Conservation (phyloP, 2,329 filamentous ascomycete species). For the Cercospora sp. region DNA sequence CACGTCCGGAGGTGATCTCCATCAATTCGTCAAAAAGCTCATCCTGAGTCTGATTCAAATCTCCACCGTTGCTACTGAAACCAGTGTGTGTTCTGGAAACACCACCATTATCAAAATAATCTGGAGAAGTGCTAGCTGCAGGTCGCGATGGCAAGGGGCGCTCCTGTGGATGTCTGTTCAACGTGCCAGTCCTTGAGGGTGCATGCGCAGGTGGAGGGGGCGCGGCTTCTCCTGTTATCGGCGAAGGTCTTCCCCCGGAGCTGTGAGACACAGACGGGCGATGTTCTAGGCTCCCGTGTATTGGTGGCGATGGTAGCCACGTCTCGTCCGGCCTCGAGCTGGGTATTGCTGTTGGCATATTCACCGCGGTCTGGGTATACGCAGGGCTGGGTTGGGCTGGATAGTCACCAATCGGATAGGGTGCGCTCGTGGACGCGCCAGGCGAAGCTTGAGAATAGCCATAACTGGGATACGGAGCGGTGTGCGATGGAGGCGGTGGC, state of each 20-base stretch:
- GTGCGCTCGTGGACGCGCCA: constrained; percentile 22
- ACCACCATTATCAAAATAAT: constrained; percentile 41
- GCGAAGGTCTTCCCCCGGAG: constrained; percentile 23
- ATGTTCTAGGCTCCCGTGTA: constrained; percentile 25
- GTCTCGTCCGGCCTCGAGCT: constrained; percentile 21
- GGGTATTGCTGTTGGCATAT: constrained; percentile 17
- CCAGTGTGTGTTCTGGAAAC: constrained; percentile 25
- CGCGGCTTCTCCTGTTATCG: constrained; percentile 49
- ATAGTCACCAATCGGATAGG: constrained; percentile 31
- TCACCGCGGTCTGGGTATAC: constrained; percentile 19
- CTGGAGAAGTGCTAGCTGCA: constrained; percentile 41
- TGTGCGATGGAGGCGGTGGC: constrained; percentile 24
- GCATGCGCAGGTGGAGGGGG: constrained; percentile 52
- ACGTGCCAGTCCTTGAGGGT: constrained; percentile 48
- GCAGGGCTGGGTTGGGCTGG: constrained; percentile 27
- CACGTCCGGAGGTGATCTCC: constrained; percentile 48
- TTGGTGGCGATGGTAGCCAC: constrained; percentile 36
- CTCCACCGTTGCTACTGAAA: constrained; percentile 13
- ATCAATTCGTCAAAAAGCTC: constrained; percentile 61
- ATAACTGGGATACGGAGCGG: constrained; percentile 20
- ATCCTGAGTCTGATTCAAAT: constrained; percentile 48
- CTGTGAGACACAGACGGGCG: constrained; percentile 35
- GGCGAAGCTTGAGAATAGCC: constrained; percentile 21
- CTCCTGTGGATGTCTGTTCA: constrained; percentile 58
- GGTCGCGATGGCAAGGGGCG: constrained; percentile 62